These are phyloP conservation scores for Geranium incanum DNA, from an alignment of 441 rosid genomes.

Conservation along the genomic window DNA sequence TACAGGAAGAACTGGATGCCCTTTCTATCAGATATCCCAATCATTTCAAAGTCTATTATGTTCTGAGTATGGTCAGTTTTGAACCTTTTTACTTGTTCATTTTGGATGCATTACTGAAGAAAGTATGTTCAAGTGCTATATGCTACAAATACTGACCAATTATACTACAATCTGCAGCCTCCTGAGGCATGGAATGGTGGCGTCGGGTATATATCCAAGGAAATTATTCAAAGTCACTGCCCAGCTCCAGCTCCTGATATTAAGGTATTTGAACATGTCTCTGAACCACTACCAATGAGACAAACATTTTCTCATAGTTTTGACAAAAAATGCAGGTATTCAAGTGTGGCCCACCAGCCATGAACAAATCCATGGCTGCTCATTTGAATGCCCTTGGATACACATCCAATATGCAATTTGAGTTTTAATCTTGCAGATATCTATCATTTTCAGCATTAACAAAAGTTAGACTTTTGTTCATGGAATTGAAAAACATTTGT, in stretches of 20 bases:
- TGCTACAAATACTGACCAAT: neutral
- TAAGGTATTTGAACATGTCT: constrained; percentile 29
- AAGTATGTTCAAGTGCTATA: neutral
- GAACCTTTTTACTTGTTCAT: neutral
- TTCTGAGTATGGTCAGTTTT: constrained; percentile 68
- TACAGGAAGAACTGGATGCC: constrained; percentile 73
- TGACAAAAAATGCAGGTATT: constrained; percentile 38
- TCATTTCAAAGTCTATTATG: constrained; percentile 66
- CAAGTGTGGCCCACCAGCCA: constrained; percentile 84
- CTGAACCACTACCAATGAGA: neutral
- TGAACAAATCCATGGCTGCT: constrained; percentile 81
- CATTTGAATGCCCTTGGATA: constrained; percentile 65
- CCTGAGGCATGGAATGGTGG: constrained; percentile 76
- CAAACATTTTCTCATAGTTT: neutral
- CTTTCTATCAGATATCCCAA: constrained; percentile 56
- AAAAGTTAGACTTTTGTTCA: constrained; percentile 1
- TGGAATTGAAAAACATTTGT: constrained; percentile 5
- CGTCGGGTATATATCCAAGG: constrained; percentile 58
- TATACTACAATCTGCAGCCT: constrained; percentile 35
- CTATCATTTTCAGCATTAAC: neutral
- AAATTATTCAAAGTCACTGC: constrained; percentile 58
- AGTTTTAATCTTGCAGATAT: constrained; percentile 38
- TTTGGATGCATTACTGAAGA: neutral
- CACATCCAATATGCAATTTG: constrained; percentile 61
- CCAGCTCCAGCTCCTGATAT: constrained; percentile 62